Evolutionary conservation across 331 rosid genomes (phyloP).

Genomic region (Pyrus hybrid): DNA sequence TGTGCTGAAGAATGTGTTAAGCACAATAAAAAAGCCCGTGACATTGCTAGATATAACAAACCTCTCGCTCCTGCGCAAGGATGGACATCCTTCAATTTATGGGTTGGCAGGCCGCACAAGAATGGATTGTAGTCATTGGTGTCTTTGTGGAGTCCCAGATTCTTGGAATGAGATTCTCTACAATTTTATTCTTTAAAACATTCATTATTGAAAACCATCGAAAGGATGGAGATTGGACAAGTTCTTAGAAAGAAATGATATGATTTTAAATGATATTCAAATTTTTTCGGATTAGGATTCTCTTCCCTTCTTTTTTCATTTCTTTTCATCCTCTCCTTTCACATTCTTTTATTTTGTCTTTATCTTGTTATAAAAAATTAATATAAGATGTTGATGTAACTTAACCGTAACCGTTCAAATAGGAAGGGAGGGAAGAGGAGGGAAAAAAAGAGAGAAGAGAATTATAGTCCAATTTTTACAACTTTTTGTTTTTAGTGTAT

Average conservation of each 20-base stretch:
- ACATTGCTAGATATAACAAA: conserved; percentile 62
- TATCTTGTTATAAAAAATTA: too few relatives aligned
- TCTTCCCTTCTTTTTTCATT: too few relatives aligned
- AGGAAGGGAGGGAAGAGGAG: too few relatives aligned
- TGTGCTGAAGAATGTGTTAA: conserved; percentile 51
- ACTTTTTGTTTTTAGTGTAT: too few relatives aligned
- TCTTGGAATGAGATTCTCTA: conserved; percentile 79
- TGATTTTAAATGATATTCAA: too few relatives aligned
- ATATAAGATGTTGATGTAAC: too few relatives aligned
- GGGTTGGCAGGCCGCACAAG: conserved; percentile 40
- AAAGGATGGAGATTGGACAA: not conserved
- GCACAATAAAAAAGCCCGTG: conserved; percentile 49
- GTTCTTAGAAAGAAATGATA: not conserved
- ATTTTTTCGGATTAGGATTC: too few relatives aligned
- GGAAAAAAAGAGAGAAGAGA: too few relatives aligned
- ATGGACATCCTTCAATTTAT: conserved; percentile 80
- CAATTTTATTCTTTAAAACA: conserved; percentile 38
- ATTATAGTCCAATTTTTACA: too few relatives aligned
- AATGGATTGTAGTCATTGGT: conserved; percentile 92
- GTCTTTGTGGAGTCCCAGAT: conserved; percentile 86
- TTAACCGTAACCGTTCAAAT: too few relatives aligned
- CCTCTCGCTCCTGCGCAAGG: conserved; percentile 69
- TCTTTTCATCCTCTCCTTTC: too few relatives aligned
- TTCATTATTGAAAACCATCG: not conserved
- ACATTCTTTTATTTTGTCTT: too few relatives aligned